Conservation (phyloP, 352 stramenopile species). For the Pelagophyceae sp. region DNA sequence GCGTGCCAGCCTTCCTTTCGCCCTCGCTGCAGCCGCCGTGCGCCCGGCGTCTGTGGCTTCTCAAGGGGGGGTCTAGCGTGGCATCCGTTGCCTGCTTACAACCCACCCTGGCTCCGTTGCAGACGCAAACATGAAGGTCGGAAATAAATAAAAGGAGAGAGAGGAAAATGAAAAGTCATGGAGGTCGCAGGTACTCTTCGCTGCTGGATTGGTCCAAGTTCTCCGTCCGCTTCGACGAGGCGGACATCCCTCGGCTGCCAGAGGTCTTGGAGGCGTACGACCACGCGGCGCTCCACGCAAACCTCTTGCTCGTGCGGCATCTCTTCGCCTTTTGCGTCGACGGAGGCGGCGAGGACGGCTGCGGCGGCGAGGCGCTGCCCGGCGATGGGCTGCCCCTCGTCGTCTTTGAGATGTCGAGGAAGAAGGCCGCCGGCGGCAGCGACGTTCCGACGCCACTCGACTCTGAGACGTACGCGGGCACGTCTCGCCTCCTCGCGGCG, state of each 20-base stretch:
- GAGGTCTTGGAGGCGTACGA: neutral
- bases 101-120: too few relatives aligned
- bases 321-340: conserved; percentile 20
- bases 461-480: neutral
- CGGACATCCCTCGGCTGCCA: neutral
- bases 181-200: too few relatives aligned
- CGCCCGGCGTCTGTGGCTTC: too few relatives aligned
- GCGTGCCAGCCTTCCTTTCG: neutral
- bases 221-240: neutral
- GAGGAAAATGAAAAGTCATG: too few relatives aligned
- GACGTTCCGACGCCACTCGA: neutral
- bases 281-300: neutral
- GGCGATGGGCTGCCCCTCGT: conserved; percentile 15
- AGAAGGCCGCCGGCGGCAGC: neutral
- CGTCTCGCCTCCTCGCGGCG: neutral
- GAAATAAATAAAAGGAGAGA: too few relatives aligned
- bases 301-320: conserved; percentile 1
- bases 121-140: too few relatives aligned
- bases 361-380: neutral
- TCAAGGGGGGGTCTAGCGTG: too few relatives aligned
- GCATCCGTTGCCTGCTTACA: too few relatives aligned
- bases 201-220: neutral
- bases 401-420: neutral
- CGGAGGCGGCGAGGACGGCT: conserved; percentile 15
- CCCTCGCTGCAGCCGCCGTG: neutral